Base-by-base conservation (phyloP, 331 rosid genomes). In the Dryas integrifolia region DNA sequence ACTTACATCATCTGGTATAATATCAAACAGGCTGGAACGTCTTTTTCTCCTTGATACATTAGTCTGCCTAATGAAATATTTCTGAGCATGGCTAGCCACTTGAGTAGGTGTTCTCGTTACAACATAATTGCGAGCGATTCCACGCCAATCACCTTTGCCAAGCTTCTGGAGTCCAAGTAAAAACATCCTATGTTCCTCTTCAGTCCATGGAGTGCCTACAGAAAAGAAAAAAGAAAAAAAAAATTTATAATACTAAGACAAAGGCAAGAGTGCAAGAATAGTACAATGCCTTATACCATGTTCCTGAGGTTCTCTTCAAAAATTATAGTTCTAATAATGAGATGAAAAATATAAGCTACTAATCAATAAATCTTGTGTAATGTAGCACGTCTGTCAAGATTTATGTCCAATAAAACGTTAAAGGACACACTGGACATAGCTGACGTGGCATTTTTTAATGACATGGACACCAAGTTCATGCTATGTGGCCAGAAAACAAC, bases 101-200 rank as follows among this genome's bases (percentile, higher is more conserved):
- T 95, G 99, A 51, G 99, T 95, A 21, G 99, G 99, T 9, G 99
- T 89, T 83, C 99, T 91, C 52, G 99, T 77, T 77, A 88, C 81
- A 65, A 95, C 99, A 69, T 86, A 95, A 77, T 88, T 92, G 65
- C 99, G 89, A 44, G 99, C 96, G 26, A 95, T 95, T 76, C 99
- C 99, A 71, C 99, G 97, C 99, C 99, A 95, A 79, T 95, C 99
- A 50, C 99, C 99, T 89, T 95, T 95, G 53, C 99, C 99, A 71
- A 92, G 92, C 84, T 89, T 91, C 83, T 95, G 96, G 78, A 95
- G 81, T 75, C 99, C 99, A 13, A 91, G 92, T 77, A 95, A 83
- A 81, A 95, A 95, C 99, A 95, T 91, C 80, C 97, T 88, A 78
- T 95, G 99, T 64, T 95, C 99, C 78, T 92, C 99, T 82, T 95